These are phyloP conservation scores for Solanum chilense DNA, from an alignment of 257 asterid species.

Conservation along the genomic window DNA sequence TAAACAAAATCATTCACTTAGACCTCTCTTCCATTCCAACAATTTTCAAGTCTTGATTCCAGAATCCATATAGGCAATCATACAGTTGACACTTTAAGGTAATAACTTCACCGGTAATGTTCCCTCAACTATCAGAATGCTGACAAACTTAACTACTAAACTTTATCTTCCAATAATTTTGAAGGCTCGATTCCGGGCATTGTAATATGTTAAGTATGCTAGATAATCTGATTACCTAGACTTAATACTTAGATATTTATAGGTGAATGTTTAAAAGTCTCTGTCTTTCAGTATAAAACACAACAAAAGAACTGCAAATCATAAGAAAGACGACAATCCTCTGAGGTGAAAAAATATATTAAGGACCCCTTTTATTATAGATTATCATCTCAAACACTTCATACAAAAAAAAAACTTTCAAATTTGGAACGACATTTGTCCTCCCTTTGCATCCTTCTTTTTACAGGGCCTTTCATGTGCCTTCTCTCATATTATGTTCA, in stretches of 20 bases:
- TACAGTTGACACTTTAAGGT: no score
- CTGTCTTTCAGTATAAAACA: neutral
- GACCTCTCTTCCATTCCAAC: no score
- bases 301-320: no score
- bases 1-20: no score
- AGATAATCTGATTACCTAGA: neutral
- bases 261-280: neutral
- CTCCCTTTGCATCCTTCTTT: neutral
- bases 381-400: neutral
- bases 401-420: neutral
- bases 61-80: no score
- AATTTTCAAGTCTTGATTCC: no score
- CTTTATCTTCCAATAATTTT: no score
- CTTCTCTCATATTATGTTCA: no score
- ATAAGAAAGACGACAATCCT: neutral
- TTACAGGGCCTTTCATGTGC: neutral
- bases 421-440: neutral
- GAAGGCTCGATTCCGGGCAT: no score
- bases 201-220: neutral
- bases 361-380: neutral
- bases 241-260: neutral
- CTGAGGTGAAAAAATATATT: neutral
- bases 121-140: no score
- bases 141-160: no score
- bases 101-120: no score